Evolutionary conservation across 116 monocot species (phyloP), one percentile per base, ranked within the genome.

Genomic region (Cymodocea nodosa): DNA sequence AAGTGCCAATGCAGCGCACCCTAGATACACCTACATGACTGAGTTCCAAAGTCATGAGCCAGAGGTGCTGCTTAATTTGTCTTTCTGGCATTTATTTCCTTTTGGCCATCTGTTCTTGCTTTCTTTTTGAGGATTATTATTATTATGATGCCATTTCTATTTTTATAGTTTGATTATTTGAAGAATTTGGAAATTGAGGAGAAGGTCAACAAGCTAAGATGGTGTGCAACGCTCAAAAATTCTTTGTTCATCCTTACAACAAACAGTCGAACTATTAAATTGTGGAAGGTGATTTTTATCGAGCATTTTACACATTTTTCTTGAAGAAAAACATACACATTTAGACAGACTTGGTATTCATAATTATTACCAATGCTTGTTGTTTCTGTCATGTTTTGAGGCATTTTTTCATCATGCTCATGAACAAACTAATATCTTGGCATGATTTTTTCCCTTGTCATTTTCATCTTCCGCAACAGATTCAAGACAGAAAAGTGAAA

Each of bases 1-100:
- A 59, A 54, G 67, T 52, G 55, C 71, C 70, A 64, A 60, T 44
- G 19, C 68, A 22, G 55, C 52, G 50, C 66, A 39, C 71, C 83
- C 83, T 52, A 76, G n/a, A 62, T 87, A 87, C 74, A 0, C 22
- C 57, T 87, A 83, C 37, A 76, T 73, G 67, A 81, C 86, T 5
- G 86, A 86, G 72, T 82, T 86, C 67, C 86, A 86, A 75, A 80
- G 86, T 73, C 86, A 86, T 65, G 83, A 81, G 65, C 81, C 71
- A 50, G 87, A 87, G 78, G 87, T 87, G 44, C 44, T 57, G 13
- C 36, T 48, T 37, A 22, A 18, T 68, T 57, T 53, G n/a, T 67
- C 54, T 39, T 39, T 35, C 23, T 44, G 10, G 20, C 48, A 54
- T 54, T 60, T 60, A 35, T 60, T 35, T 30, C 30, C 30, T 30